Evolutionary conservation across 2,329 filamentous ascomycete genomes (phyloP).

Genomic region (Tolypocladium capitatum): DNA sequence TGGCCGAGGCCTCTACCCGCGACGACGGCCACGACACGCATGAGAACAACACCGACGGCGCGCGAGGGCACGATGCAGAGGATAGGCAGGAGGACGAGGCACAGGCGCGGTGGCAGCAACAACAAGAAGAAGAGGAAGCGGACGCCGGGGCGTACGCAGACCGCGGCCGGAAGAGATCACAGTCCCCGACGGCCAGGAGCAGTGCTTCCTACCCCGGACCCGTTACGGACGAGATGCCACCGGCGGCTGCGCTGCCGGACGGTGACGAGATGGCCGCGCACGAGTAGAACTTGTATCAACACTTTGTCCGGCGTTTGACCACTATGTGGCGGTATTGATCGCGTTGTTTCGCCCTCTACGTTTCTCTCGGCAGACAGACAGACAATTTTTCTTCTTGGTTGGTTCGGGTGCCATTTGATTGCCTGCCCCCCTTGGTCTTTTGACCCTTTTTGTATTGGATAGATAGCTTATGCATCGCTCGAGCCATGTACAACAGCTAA

Average conservation of each 20-base stretch:
- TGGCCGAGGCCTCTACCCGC: constrained; percentile 1
- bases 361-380: not conserved
- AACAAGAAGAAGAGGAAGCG: constrained; percentile 7
- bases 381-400: not conserved
- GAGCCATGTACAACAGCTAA: not conserved
- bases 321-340: not conserved
- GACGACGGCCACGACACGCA: constrained; percentile 2
- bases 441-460: not conserved
- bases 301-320: constrained; percentile 1
- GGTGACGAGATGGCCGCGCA: not conserved
- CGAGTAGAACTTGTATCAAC: constrained; percentile 1
- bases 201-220: not conserved
- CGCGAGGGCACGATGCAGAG: not conserved
- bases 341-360: too few relatives aligned
- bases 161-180: not conserved
- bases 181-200: not conserved
- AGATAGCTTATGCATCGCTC: not conserved
- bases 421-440: not conserved
- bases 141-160: not conserved
- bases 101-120: not conserved
- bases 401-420: not conserved
- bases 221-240: not conserved
- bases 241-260: not conserved
- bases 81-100: constrained; percentile 2
- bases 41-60: constrained; percentile 1